These are phyloP conservation scores for Cladophialophora exuberans DNA, from an alignment of 2,329 filamentous ascomycete species.

Conservation along the genomic window DNA sequence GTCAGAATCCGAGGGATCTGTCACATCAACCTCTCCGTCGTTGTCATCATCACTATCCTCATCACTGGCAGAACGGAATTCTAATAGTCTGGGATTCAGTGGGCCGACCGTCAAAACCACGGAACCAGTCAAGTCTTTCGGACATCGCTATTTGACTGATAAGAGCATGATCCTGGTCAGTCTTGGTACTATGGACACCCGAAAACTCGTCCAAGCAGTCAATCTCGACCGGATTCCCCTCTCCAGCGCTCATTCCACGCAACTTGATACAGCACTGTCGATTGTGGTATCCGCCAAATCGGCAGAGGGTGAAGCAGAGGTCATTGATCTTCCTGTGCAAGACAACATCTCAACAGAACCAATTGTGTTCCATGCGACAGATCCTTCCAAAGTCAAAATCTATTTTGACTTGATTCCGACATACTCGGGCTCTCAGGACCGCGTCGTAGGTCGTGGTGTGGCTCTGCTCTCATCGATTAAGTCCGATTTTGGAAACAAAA, in stretches of 20 bases:
- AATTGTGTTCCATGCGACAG: conserved; percentile 80
- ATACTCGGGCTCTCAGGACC: conserved; percentile 80
- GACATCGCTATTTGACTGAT: conserved; percentile 89
- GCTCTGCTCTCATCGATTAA: conserved; percentile 86
- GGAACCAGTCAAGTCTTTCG: conserved; percentile 91
- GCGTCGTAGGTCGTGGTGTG: conserved; percentile 83
- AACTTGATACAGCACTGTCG: conserved; percentile 91
- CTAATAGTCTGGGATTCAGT: conserved; percentile 38
- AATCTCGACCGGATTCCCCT: conserved; percentile 86
- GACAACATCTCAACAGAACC: conserved; percentile 94
- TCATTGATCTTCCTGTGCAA: conserved; percentile 90
- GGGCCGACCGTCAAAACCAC: conserved; percentile 53
- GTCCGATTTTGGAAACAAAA: conserved; percentile 77
- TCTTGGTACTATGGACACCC: conserved; percentile 90
- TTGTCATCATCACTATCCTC: conserved; percentile 32
- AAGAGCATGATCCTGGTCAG: conserved; percentile 90
- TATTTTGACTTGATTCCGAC: conserved; percentile 95
- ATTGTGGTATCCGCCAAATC: conserved; percentile 86
- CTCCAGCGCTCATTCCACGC: conserved; percentile 84
- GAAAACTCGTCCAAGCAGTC: conserved; percentile 78
- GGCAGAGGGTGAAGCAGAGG: conserved; percentile 81
- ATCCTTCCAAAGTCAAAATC: conserved; percentile 80
- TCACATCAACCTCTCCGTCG: conserved; percentile 39
- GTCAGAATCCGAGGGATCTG: conserved; percentile 34
- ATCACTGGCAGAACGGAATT: conserved; percentile 48